phyloP scores from a whole-genome alignment of 129 eudicot genomes.

The Helianthus tuberosus region DNA sequence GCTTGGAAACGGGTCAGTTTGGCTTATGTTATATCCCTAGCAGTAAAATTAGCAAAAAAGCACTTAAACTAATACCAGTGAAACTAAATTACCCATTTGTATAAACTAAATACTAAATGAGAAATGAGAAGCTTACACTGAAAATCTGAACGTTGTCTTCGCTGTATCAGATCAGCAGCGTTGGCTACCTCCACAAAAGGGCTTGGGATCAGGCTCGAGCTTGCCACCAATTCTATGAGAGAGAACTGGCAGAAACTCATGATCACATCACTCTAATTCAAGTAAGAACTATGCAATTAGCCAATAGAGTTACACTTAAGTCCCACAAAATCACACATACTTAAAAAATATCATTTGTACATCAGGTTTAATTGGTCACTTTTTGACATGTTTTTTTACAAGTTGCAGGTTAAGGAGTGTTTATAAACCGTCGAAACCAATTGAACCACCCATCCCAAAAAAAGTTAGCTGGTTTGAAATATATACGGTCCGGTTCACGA shows the following conservation, averaged over 20 bases:
- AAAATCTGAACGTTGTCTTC: slow-evolving; percentile 86
- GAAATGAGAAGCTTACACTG: slow-evolving; percentile 50
- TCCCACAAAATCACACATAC: background rate
- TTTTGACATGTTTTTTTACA: no score
- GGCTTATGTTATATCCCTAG: background rate
- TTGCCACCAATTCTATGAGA: slow-evolving; percentile 64
- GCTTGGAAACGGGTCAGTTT: background rate
- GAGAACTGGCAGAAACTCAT: slow-evolving; percentile 53
- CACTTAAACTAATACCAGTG: background rate
- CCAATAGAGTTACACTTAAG: background rate
- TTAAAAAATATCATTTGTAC: no score
- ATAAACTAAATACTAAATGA: background rate
- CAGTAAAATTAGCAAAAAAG: background rate
- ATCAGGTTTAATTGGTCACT: no score
- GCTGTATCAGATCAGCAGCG: slow-evolving; percentile 93
- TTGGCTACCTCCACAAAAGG: slow-evolving; percentile 64
- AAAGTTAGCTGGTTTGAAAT: no score
- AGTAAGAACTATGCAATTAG: background rate
- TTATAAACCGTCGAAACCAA: no score
- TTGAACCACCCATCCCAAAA: no score
- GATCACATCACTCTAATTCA: slow-evolving; percentile 45
- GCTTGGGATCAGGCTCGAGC: slow-evolving; percentile 60
- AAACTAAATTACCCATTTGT: background rate
- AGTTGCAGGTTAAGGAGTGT: no score
- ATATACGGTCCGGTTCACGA: no score